A percentile compares a stretch with the other conserved stretches of the same genome.
Evolutionary conservation across 345 rosid species (phyloP).

Genomic region (Viola odorata): DNA sequence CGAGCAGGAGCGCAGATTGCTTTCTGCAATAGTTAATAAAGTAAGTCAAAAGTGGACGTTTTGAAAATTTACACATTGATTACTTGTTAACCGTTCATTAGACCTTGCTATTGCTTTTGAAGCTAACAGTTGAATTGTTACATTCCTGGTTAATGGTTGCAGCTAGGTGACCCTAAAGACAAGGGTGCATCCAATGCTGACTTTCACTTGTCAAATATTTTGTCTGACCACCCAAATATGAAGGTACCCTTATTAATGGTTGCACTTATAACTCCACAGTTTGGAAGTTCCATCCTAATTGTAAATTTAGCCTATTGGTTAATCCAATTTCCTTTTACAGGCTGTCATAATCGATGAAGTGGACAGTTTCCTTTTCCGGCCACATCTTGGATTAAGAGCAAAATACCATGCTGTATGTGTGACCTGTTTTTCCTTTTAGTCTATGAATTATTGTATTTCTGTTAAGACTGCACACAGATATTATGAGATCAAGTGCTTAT

Average conservation of each 20-base stretch:
- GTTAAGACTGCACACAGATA: no score
- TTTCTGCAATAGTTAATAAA: conserved; percentile 82
- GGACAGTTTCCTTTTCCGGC: conserved; percentile 85
- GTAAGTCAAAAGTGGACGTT: conserved; percentile 31
- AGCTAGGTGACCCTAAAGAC: conserved; percentile 98
- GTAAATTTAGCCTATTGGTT: conserved; percentile 1
- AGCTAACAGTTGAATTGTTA: background rate
- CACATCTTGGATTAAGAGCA: conserved; percentile 74
- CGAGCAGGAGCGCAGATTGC: conserved; percentile 87
- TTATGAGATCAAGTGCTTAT: no score
- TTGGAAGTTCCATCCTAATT: background rate
- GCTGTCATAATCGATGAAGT: conserved; percentile 91
- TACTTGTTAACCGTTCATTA: conserved; percentile 4
- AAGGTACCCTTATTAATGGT: conserved; percentile 47
- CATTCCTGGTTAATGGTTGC: conserved; percentile 20
- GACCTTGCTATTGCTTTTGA: conserved; percentile 1
- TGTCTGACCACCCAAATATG: conserved; percentile 96
- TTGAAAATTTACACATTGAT: background rate
- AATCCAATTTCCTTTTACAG: conserved; percentile 33
- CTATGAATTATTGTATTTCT: no score
- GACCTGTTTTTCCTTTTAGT: background rate
- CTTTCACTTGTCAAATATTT: conserved; percentile 77
- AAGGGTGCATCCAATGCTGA: conserved; percentile 96
- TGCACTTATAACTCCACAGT: background rate
- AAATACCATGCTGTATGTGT: conserved; percentile 85